Base-by-base conservation (phyloP, 1,284 basidiomycete species). In the Ceratobasidium sp. region DNA sequence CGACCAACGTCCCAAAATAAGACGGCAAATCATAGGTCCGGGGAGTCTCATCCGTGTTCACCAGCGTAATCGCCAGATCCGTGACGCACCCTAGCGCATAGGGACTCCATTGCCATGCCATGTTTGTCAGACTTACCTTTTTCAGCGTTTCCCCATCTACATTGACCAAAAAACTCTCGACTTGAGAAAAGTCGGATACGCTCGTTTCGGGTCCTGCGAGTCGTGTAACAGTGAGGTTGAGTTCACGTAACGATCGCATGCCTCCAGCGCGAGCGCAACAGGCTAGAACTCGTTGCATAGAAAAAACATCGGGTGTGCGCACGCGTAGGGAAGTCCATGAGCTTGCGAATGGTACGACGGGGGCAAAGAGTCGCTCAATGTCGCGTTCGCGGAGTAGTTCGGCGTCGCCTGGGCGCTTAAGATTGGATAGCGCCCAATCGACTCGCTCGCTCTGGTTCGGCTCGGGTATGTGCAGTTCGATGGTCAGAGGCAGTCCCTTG, bases 21-120 rank as follows among this genome's bases (percentile, higher is more conserved):
- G 59, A 64, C 28, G 70, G 70, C 13, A 74, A 33, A 56, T 74
- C 70, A 44, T 74, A 74, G 1, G 26, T 40, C 20, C 70, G 56
- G 23, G 46, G 20, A n/a, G 9, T 28, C 28, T 59, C 40, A 23
- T 59, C 69, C 20, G 52, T 3, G 38, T 74, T 74, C 17, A 64
- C 20, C 9, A 74, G 54, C 3, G 42, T 23, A 40, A 62, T 62
- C 33, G 59, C n/a, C 17, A 64, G 44, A 28, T 62, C 70, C 40
- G 59, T 23, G 13, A 74, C 59, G 33, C 40, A 74, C 15, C 70
- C 70, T 3, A 74, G 33, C 42, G 70, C 70, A 52, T 74, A 74
- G 1, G 59, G 70, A 28, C 70, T 74, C 70, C 70, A 74, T 46
- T 74, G 70, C 70, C 59, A 64, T 5, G 70, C 70, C 70, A 74